Evolutionary conservation across 306 rosid species (phyloP).

Genomic region (Quercus ilex): DNA sequence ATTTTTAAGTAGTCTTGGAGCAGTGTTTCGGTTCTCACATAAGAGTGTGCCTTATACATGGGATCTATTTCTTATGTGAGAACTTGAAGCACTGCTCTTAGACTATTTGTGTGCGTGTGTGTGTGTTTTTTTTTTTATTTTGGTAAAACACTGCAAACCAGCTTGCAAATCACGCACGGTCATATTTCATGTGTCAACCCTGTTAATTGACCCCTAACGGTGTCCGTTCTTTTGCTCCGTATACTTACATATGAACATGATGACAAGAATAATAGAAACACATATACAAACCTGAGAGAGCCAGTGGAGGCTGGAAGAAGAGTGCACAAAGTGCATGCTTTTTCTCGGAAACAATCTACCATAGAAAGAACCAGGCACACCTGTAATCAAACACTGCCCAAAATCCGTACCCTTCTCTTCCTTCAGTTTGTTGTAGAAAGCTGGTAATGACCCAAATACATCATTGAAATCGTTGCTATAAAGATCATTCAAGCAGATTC

Average conservation of each 20-base stretch:
- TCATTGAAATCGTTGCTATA: slow-evolving; percentile 70
- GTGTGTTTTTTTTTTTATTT: too few relatives aligned
- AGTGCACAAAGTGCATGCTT: slow-evolving; percentile 53
- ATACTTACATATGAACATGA: too few relatives aligned
- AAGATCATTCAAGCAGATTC: slow-evolving; percentile 62
- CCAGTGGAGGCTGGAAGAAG: slow-evolving; percentile 84
- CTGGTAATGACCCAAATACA: slow-evolving; percentile 58
- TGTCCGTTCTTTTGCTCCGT: too few relatives aligned
- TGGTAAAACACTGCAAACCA: neutral
- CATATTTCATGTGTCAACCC: too few relatives aligned
- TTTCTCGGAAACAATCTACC: slow-evolving; percentile 48
- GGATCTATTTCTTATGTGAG: too few relatives aligned
- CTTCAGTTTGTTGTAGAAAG: slow-evolving; percentile 34
- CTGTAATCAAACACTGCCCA: slow-evolving; percentile 40
- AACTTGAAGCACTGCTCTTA: too few relatives aligned
- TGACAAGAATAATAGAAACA: too few relatives aligned
- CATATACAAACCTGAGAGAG: slow-evolving; percentile 48
- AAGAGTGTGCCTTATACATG: rapidly evolving
- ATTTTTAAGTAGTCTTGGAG: too few relatives aligned
- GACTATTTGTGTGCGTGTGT: too few relatives aligned
- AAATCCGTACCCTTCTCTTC: slow-evolving; percentile 13
- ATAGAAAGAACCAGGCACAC: slow-evolving; percentile 79
- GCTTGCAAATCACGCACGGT: neutral
- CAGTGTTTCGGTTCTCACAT: too few relatives aligned
- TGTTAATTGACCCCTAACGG: too few relatives aligned